phyloP scores from a whole-genome alignment of 2,329 filamentous ascomycete genomes.

The Apiospora arundinis region DNA sequence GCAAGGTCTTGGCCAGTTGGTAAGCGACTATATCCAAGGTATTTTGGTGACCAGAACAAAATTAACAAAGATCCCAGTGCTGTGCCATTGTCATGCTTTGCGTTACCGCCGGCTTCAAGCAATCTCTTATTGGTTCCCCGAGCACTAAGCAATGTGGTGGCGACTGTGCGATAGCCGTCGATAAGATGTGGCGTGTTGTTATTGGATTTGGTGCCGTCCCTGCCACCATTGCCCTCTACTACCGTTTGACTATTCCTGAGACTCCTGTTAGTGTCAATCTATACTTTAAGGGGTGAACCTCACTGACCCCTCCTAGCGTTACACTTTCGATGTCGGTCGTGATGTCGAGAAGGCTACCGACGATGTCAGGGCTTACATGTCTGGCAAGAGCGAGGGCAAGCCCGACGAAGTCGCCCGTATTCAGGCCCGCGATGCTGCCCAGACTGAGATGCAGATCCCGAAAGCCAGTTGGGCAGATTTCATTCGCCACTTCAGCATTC shows the following conservation, averaged over 20 bases:
- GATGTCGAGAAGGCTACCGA: slow-evolving; percentile 77
- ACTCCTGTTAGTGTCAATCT: slow-evolving; percentile 58
- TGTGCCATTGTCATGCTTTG: slow-evolving; percentile 80
- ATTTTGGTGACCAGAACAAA: neutral
- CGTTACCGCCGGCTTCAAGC: slow-evolving; percentile 73
- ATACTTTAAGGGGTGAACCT: too few species aligned
- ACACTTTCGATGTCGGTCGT: slow-evolving; percentile 81
- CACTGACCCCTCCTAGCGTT: slow-evolving; percentile 53
- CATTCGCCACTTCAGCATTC: slow-evolving; percentile 69
- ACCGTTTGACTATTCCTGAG: slow-evolving; percentile 80
- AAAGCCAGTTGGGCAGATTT: slow-evolving; percentile 79
- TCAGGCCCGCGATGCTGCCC: slow-evolving; percentile 59
- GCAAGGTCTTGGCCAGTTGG: slow-evolving; percentile 84
- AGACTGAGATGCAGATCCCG: slow-evolving; percentile 64
- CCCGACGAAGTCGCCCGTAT: slow-evolving; percentile 73
- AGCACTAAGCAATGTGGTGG: slow-evolving; percentile 64
- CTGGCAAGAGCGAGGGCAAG: slow-evolving; percentile 65
- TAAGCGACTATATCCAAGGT: slow-evolving; percentile 27
- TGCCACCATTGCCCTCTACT: slow-evolving; percentile 83
- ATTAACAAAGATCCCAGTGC: neutral
- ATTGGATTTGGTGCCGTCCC: slow-evolving; percentile 84
- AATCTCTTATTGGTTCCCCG: slow-evolving; percentile 60
- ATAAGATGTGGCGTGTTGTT: slow-evolving; percentile 87
- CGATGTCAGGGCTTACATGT: slow-evolving; percentile 78
- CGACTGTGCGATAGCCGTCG: slow-evolving; percentile 71